Conservation (phyloP, 23 red algal genomes). For the Agarophyton chilense region DNA sequence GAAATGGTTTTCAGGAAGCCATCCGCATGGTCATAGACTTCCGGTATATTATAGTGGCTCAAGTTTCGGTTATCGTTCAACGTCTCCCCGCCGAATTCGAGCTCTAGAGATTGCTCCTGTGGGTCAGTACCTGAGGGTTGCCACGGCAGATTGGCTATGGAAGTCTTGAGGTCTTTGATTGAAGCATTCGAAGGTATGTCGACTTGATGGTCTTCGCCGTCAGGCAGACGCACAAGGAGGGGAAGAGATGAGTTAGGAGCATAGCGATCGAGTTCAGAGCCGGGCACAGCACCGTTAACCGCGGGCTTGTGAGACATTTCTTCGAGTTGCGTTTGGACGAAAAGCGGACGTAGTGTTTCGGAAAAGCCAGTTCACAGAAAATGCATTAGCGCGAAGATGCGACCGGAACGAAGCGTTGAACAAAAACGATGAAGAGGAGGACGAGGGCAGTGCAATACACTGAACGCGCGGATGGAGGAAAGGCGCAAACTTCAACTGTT, state of each 20-base stretch:
- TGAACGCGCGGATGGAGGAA: no score
- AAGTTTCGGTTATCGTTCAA: constrained; percentile 41
- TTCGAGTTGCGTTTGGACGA: background rate
- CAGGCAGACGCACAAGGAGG: constrained; percentile 59
- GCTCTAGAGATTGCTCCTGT: constrained; percentile 29
- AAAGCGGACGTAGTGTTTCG: background rate
- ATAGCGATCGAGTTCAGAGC: constrained; percentile 18
- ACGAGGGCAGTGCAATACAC: no score
- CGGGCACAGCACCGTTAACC: background rate
- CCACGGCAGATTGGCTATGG: constrained; percentile 34
- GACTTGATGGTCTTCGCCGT: constrained; percentile 57
- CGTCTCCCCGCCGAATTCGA: constrained; percentile 55
- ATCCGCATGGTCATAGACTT: constrained; percentile 69
- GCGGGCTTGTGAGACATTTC: background rate
- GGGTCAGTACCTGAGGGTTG: background rate
- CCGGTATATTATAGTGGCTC: constrained; percentile 69
- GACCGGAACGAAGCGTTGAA: background rate
- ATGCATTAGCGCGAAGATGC: background rate
- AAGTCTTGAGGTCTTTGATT: constrained; percentile 54
- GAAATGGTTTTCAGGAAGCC: constrained; percentile 62
- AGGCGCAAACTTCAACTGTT: no score
- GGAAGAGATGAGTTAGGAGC: constrained; percentile 43
- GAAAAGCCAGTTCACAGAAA: background rate
- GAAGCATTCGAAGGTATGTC: constrained; percentile 56
- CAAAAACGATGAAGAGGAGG: no score